Conservation (phyloP, 495 filamentous ascomycete genomes). For the Penicillium malachiteum region DNA sequence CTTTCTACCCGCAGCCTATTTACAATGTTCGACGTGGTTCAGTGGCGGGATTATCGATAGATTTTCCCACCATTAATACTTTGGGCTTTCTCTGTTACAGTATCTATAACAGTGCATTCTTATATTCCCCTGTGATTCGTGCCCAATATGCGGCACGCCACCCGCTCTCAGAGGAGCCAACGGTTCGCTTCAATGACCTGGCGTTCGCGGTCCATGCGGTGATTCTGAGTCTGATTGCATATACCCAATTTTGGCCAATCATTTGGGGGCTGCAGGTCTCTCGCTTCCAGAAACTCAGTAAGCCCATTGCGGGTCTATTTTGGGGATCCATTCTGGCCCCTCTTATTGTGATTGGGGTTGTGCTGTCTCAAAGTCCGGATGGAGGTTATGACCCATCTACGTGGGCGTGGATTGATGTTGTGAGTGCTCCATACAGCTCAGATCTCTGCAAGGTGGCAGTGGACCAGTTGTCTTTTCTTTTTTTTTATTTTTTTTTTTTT, state of each 20-base stretch:
- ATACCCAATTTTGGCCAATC: slow-evolving; percentile 68
- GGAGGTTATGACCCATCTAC: slow-evolving; percentile 50
- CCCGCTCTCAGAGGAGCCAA: slow-evolving; percentile 66
- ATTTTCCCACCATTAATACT: slow-evolving; percentile 81
- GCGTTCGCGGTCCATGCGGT: slow-evolving; percentile 80
- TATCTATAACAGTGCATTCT: slow-evolving; percentile 67
- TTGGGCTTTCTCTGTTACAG: slow-evolving; percentile 81
- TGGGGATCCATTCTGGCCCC: slow-evolving; percentile 64
- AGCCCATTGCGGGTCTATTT: slow-evolving; percentile 63
- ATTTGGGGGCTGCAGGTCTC: slow-evolving; percentile 74
- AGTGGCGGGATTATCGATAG: slow-evolving; percentile 78
- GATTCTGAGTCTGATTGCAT: slow-evolving; percentile 62
- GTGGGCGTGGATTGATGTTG: slow-evolving; percentile 81
- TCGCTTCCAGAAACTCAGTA: slow-evolving; percentile 56
- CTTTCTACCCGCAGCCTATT: slow-evolving; percentile 89
- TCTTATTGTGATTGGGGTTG: slow-evolving; percentile 52
- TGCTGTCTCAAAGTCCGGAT: slow-evolving; percentile 49
- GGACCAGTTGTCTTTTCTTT: too few relatives aligned
- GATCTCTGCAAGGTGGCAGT: too few relatives aligned
- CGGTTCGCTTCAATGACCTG: slow-evolving; percentile 87
- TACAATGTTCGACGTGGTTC: slow-evolving; percentile 72
- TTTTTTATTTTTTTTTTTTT: too few relatives aligned
- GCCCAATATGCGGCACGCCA: slow-evolving; percentile 83
- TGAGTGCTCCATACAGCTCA: slow-evolving; percentile 38
- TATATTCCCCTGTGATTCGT: slow-evolving; percentile 75